Conservation (phyloP, 345 rosid species). For the Euphorbia lathyris region DNA sequence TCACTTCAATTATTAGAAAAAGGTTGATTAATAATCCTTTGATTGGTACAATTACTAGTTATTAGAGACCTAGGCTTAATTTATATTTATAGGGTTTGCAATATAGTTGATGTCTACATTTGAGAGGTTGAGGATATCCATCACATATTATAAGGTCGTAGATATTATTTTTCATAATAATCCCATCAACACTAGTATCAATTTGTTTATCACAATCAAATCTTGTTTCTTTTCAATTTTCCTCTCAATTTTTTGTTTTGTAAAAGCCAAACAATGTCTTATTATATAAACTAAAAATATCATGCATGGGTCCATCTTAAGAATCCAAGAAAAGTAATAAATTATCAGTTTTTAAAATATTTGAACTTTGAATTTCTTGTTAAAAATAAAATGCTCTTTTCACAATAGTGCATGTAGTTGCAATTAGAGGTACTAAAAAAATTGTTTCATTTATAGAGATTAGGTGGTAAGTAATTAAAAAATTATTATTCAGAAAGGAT, state of each 20-base stretch:
- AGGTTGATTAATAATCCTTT: too few species aligned
- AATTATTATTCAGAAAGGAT: too few species aligned
- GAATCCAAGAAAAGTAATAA: slow-evolving; percentile 25
- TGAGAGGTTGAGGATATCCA: slow-evolving; percentile 4
- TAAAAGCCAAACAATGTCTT: slow-evolving; percentile 48
- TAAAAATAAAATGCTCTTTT: too few species aligned
- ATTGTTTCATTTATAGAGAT: too few species aligned
- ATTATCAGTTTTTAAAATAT: too few species aligned
- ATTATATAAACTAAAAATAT: slow-evolving; percentile 18
- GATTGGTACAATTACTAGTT: too few species aligned
- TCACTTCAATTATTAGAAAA: too few species aligned
- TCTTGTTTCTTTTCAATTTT: neutral
- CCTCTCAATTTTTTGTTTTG: slow-evolving; percentile 11
- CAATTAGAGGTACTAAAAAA: too few species aligned
- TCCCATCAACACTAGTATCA: neutral
- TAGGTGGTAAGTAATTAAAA: too few species aligned
- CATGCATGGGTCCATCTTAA: slow-evolving; percentile 17
- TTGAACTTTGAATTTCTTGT: too few species aligned
- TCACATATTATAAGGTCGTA: slow-evolving; percentile 8
- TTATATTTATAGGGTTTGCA: slow-evolving; percentile 6
- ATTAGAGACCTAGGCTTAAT: neutral
- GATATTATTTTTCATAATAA: neutral
- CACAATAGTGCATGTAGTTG: too few species aligned
- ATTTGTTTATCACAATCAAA: neutral
- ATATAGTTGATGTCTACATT: neutral